phyloP scores from a whole-genome alignment of 1,139 yeast genomes.

The Kodamaea arcana region DNA sequence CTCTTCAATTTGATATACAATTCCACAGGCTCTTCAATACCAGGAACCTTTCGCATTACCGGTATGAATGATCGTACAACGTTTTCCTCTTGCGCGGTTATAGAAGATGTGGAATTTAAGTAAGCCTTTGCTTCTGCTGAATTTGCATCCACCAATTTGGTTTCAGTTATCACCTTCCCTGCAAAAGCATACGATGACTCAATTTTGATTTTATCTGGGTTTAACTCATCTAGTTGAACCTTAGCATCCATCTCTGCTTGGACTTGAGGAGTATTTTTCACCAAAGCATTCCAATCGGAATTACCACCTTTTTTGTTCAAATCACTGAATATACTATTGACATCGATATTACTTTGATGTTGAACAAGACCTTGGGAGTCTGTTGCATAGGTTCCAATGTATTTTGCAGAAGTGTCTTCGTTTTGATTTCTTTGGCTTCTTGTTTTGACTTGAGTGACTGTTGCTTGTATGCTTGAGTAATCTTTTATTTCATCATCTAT shows the following conservation, averaged over 20 bases:
- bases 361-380: constrained; percentile 25
- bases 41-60: constrained; percentile 34
- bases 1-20: constrained; percentile 52
- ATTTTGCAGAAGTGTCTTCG: constrained; percentile 6
- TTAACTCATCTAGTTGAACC: constrained; percentile 8
- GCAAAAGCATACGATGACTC: constrained; percentile 84
- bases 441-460: constrained; percentile 34
- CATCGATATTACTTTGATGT: constrained; percentile 24
- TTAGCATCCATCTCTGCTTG: constrained; percentile 1
- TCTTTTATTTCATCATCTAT: constrained; percentile 22
- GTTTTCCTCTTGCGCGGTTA: constrained; percentile 15
- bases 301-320: constrained; percentile 16
- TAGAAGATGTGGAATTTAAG: constrained; percentile 47
- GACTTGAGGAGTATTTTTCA: not conserved
- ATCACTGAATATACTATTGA: constrained; percentile 33
- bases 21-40: constrained; percentile 28
- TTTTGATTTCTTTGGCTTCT: constrained; percentile 27
- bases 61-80: constrained; percentile 29
- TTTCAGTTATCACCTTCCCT: constrained; percentile 74
- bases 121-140: constrained; percentile 89
- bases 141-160: constrained; percentile 66
- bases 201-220: constrained; percentile 59
- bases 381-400: constrained; percentile 17
- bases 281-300: constrained; percentile 2
- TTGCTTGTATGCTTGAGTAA: constrained; percentile 31